These are phyloP conservation scores for Fagopyrum tataricum DNA, from an alignment of 148 eudicot species.

Conservation along the genomic window DNA sequence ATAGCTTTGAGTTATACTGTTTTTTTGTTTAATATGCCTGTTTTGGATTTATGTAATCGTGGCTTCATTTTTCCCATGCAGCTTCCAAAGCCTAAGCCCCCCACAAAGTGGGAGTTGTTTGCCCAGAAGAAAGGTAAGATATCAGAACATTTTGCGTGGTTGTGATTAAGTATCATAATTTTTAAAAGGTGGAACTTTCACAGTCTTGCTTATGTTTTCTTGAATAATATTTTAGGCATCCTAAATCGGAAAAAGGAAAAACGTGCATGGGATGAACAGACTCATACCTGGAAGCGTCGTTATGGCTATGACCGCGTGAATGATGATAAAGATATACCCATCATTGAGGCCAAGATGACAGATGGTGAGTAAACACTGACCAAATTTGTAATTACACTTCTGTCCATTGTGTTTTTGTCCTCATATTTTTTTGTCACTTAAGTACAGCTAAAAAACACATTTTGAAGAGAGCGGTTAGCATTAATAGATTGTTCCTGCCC, in stretches of 20 bases:
- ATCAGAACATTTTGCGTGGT: background rate
- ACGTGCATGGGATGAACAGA: constrained; percentile 70
- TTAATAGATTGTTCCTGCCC: too few species aligned
- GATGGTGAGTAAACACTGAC: constrained; percentile 47
- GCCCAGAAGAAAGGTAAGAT: constrained; percentile 79
- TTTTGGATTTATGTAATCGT: background rate
- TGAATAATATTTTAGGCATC: constrained; percentile 41
- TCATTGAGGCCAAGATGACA: constrained; percentile 68
- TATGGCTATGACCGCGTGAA: constrained; percentile 89
- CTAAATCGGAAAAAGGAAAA: constrained; percentile 64
- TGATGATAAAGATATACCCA: constrained; percentile 81
- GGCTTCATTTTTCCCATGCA: constrained; percentile 22
- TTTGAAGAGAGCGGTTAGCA: background rate
- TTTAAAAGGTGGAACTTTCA: background rate
- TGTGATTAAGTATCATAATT: background rate
- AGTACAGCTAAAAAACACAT: background rate
- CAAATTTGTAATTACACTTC: background rate
- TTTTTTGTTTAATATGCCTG: background rate
- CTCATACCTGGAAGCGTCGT: constrained; percentile 79
- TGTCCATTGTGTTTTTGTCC: background rate
- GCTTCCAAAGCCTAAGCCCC: constrained; percentile 84
- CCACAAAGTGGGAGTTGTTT: constrained; percentile 87
- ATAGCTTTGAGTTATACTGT: background rate
- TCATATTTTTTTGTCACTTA: background rate
- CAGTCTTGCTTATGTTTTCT: background rate